These are phyloP conservation scores for Ascochyta fabae DNA, from an alignment of 2,329 filamentous ascomycete species.

Conservation along the genomic window DNA sequence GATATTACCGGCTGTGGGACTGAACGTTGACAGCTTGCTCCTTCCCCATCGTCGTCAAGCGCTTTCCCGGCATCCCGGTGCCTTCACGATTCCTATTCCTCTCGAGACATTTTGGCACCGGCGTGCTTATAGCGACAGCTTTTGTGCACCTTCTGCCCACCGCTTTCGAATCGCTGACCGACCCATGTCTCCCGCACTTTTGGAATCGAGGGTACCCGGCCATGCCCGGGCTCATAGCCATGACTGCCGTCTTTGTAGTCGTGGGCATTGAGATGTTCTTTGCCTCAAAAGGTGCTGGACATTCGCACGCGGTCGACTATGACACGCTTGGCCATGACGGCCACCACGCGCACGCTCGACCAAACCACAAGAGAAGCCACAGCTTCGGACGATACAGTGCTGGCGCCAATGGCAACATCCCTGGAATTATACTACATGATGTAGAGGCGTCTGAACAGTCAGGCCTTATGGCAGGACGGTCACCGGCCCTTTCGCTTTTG, in stretches of 20 bases:
- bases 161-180: constrained; percentile 49
- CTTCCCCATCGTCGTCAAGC: constrained; percentile 50
- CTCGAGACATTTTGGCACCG: constrained; percentile 50
- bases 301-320: constrained; percentile 63
- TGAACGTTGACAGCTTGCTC: constrained; percentile 45
- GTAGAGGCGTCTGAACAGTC: constrained; percentile 36
- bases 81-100: constrained; percentile 51
- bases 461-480: constrained; percentile 42
- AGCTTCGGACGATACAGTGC: constrained; percentile 43
- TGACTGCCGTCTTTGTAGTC: constrained; percentile 63
- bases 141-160: constrained; percentile 52
- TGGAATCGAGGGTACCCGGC: constrained; percentile 50
- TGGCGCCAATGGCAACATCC: constrained; percentile 32
- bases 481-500: constrained; percentile 36
- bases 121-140: constrained; percentile 50
- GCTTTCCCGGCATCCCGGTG: constrained; percentile 47
- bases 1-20: constrained; percentile 5
- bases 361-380: constrained; percentile 39
- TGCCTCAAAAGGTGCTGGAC: constrained; percentile 70
- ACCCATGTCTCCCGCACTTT: constrained; percentile 49
- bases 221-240: constrained; percentile 50
- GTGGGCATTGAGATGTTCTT: constrained; percentile 90
- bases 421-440: constrained; percentile 43
- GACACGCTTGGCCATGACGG: constrained; percentile 49
- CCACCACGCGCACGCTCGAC: constrained; percentile 22